Evolutionary conservation across 2,329 filamentous ascomycete genomes (phyloP), one percentile per base, ranked within the genome.

Genomic region (Arthrinium phaeospermum): DNA sequence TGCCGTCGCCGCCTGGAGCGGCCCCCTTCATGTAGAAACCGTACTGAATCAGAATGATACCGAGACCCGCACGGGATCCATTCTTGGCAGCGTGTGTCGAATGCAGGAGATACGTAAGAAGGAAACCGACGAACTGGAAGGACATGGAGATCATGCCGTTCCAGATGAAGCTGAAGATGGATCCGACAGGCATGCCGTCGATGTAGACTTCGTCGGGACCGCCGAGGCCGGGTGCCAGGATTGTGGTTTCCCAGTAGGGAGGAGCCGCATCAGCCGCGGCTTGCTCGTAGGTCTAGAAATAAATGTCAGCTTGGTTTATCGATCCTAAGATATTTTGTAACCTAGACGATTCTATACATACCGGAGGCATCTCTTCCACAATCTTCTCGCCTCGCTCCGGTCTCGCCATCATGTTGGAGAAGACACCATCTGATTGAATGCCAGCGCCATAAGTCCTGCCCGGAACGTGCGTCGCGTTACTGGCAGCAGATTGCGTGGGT

Each of bases 211-310:
- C 96, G 80, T 98, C 95, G 51, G 92, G 91, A n/a, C 93, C 93
- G 70, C 93, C 93, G 75, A 96, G 91, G 71, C 96, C 96, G 0
- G 96, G 96, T 0, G 95, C 96, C 70, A 99, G 89, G 75, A 99
- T 98, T 0, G 96, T 98, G 7, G 96, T 99, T 86, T 99, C 96
- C 96, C 96, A 99, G 83, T 99, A 99, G 0, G 96, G 96, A 0
- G 96, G 96, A 68, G 96, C 96, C 34, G 95, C 93, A 82, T 99
- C 96, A 57, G 96, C 96, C 3, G 96, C 96, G 22, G 96, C 96
- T 90, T 98, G 96, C 87, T 99, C 96, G 82, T 99, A 99, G 47
- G 96, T 95, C 94, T 98, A 78, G 22, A 2, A 37, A 12, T 3
- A n/a, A n/a, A 41, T 41, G 57, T 64, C 4, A 73, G 67, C 81